These are phyloP conservation scores for Lactifluus hygrophoroides DNA, from an alignment of 768 basidiomycete genomes.

Conservation along the genomic window DNA sequence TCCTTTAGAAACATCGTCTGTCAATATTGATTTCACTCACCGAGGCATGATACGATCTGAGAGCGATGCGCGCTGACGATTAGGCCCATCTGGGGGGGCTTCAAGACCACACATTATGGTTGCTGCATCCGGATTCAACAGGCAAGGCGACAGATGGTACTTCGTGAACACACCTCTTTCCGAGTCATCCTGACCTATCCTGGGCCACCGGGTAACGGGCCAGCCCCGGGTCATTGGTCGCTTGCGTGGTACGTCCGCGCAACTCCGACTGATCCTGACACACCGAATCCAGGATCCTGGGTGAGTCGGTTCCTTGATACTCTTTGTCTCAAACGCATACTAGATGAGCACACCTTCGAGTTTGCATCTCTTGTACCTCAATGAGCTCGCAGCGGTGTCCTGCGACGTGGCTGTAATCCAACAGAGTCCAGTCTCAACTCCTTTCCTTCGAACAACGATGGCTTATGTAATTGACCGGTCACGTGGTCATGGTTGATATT, in stretches of 20 bases:
- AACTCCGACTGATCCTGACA: neutral
- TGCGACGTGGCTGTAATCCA: too few species aligned
- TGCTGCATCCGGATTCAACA: neutral
- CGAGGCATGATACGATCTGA: neutral
- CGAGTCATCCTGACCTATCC: neutral
- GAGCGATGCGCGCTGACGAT: neutral
- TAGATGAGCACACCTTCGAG: too few species aligned
- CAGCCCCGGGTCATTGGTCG: neutral
- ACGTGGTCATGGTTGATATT: too few species aligned
- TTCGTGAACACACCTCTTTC: neutral
- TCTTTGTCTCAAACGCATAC: neutral
- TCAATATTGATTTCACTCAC: neutral
- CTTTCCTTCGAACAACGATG: too few species aligned
- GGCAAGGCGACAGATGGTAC: neutral
- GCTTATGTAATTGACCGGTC: too few species aligned
- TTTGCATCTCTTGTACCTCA: too few species aligned
- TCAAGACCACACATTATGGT: neutral
- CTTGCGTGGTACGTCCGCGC: neutral
- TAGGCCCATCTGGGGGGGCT: neutral
- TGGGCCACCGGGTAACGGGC: conserved; percentile 21
- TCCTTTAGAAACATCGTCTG: neutral
- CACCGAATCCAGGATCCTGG: neutral
- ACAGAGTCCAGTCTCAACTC: too few species aligned
- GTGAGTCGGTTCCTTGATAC: neutral
- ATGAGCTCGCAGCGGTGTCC: too few species aligned